Conservation (phyloP, 768 basidiomycete genomes). For the Mycena chlorophos region DNA sequence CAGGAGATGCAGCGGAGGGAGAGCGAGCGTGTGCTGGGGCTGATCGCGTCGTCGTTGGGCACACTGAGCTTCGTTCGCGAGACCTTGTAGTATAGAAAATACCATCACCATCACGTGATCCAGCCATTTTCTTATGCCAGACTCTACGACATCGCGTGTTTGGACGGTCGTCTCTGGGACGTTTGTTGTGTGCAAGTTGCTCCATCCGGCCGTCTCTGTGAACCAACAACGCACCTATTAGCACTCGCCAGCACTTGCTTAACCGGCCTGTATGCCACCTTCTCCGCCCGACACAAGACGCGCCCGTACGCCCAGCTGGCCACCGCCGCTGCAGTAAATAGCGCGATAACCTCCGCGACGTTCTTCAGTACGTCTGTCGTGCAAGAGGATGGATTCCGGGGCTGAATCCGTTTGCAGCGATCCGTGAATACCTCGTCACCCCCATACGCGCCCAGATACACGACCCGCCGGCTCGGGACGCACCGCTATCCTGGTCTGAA, state of each 20-base stretch:
- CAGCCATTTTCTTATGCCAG: too few species aligned
- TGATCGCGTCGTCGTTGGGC: conserved; percentile 72
- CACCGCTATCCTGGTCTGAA: conserved; percentile 45
- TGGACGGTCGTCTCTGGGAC: conserved; percentile 57
- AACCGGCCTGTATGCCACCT: conserved; percentile 45
- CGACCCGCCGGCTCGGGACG: conserved; percentile 1
- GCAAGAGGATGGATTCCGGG: neutral
- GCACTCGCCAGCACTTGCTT: conserved; percentile 58
- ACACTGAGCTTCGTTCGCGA: conserved; percentile 77
- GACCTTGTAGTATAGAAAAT: conserved; percentile 52
- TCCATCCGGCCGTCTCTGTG: conserved; percentile 31
- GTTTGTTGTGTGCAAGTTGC: conserved; percentile 78
- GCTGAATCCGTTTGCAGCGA: conserved; percentile 42
- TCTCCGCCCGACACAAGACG: conserved; percentile 50
- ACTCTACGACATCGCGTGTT: conserved; percentile 1
- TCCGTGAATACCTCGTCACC: conserved; percentile 74
- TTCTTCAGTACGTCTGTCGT: conserved; percentile 71
- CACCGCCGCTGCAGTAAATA: conserved; percentile 66
- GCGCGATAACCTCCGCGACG: conserved; percentile 65
- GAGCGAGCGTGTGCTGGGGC: conserved; percentile 73
- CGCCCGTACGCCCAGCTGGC: conserved; percentile 46
- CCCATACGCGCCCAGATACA: conserved; percentile 36
- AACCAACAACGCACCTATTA: conserved; percentile 37
- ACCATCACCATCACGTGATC: neutral
- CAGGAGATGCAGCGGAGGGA: conserved; percentile 70